These are phyloP conservation scores for Elongisporangium anandrum DNA, from an alignment of 352 stramenopile genomes.

Conservation along the genomic window DNA sequence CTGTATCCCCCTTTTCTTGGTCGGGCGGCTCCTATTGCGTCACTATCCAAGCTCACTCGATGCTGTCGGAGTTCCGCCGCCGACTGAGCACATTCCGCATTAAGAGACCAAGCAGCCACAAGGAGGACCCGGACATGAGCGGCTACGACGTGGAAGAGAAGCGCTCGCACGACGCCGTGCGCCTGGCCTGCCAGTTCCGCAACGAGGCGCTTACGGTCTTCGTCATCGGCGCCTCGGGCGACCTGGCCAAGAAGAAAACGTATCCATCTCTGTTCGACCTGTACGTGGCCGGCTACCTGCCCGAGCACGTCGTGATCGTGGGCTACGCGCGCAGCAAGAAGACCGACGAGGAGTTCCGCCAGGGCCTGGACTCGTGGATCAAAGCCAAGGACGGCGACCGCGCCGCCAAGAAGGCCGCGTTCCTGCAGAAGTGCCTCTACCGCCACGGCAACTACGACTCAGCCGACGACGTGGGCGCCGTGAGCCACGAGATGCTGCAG, in stretches of 20 bases:
- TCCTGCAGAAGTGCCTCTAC: slow-evolving; percentile 76
- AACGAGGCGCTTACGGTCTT: slow-evolving; percentile 73
- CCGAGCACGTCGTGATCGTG: slow-evolving; percentile 78
- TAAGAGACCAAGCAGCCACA: slow-evolving; percentile 18
- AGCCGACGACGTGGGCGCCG: slow-evolving; percentile 65
- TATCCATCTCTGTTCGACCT: slow-evolving; percentile 90
- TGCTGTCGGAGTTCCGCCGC: slow-evolving; percentile 40
- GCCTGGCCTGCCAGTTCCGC: slow-evolving; percentile 65
- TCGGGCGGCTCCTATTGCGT: background rate
- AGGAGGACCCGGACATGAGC: slow-evolving; percentile 1
- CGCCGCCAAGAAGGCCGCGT: slow-evolving; percentile 48
- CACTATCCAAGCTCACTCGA: slow-evolving; percentile 6
- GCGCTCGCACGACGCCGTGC: slow-evolving; percentile 36
- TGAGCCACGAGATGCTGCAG: slow-evolving; percentile 67
- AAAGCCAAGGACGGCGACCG: slow-evolving; percentile 52
- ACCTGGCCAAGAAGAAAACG: slow-evolving; percentile 91
- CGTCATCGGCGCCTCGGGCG: slow-evolving; percentile 83
- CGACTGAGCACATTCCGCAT: slow-evolving; percentile 31
- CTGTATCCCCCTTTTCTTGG: background rate
- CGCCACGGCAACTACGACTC: slow-evolving; percentile 81
- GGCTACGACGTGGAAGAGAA: slow-evolving; percentile 7
- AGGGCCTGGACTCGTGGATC: slow-evolving; percentile 66
- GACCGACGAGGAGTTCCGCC: slow-evolving; percentile 81
- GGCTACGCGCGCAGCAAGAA: slow-evolving; percentile 82
- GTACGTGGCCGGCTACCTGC: slow-evolving; percentile 75